Evolutionary conservation across 345 rosid species (phyloP), one percentile per base, ranked within the genome.

Genomic region (Firmiana major): DNA sequence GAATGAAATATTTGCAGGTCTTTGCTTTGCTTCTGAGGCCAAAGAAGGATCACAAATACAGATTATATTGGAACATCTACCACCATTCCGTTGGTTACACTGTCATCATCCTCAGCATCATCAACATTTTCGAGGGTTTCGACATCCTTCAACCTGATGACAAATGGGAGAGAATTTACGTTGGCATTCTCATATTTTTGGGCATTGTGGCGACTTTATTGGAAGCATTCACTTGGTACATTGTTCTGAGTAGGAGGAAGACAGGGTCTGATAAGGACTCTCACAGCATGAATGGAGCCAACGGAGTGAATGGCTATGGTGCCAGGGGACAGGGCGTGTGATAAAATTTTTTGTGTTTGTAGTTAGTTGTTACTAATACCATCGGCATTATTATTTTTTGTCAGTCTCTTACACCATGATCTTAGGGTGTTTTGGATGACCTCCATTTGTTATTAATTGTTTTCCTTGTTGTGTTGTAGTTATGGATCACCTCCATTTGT

Each of bases 11-110:
- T 3, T 46, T 60, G 28, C 83, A 91, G 96, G 77, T 87, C 58
- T 86, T 92, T 78, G 98, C 98, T 45, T 71, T 95, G 77, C 91
- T 95, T 65, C 71, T 92, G 78, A 89, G 97, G 86, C 99, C 98
- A 16, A 95, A 91, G 85, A 89, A 87, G 53, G 94, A 95, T 51
- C 90, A 95, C 91, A 95, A 93, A 53, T 92, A 85, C 80, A 88
- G 99, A 73, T 1, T 82, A 11, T 92, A 88, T 75, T 94, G 98
- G 98, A 94, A 93, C 83, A 78, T 91, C 43, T 94, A 94, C 85
- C 98, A 94, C 82, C 93, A 90, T 74, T 26, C 84, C 3, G 80
- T 91, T 0, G 99, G 99, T 5, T 93, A 95, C 79, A 55, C 93
- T 0, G 85, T 86, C 53, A 87, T 95, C n/a, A 17, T 63, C 53